These are phyloP conservation scores for Gentiana dahurica DNA, from an alignment of 257 asterid genomes.

Conservation along the genomic window DNA sequence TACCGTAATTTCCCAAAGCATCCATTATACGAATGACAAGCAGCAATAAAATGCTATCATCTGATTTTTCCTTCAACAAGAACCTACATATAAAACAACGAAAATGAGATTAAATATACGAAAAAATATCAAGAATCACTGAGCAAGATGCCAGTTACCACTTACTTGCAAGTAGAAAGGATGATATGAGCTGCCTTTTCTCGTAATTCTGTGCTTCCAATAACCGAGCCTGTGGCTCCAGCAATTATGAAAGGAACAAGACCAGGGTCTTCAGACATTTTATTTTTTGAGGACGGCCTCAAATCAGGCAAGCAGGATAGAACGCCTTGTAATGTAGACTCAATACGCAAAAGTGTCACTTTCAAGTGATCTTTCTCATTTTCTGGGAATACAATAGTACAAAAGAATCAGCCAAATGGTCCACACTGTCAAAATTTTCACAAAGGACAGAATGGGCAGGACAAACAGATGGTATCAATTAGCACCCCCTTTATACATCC, in stretches of 20 bases:
- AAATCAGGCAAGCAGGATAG: slow-evolving; percentile 97
- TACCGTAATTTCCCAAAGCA: too few species aligned
- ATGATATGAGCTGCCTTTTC: slow-evolving; percentile 77
- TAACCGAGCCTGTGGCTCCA: slow-evolving; percentile 88
- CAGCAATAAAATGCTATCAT: slow-evolving; percentile 88
- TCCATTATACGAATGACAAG: slow-evolving; percentile 89
- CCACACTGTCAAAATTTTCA: too few species aligned
- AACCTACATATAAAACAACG: slow-evolving; percentile 41
- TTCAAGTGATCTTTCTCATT: slow-evolving; percentile 95
- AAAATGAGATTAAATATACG: slow-evolving; percentile 17
- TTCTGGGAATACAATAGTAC: slow-evolving; percentile 47
- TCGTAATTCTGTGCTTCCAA: slow-evolving; percentile 82
- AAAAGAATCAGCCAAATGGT: slow-evolving; percentile 21
- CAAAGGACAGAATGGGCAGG: not conserved
- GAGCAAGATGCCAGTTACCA: not conserved
- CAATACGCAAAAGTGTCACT: slow-evolving; percentile 96
- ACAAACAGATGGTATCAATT: not conserved
- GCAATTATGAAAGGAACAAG: slow-evolving; percentile 62
- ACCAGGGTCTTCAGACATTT: slow-evolving; percentile 54
- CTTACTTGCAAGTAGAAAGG: slow-evolving; percentile 84
- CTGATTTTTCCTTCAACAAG: slow-evolving; percentile 87
- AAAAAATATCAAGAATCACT: slow-evolving; percentile 4
- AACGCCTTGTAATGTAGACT: slow-evolving; percentile 95
- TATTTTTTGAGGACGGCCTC: slow-evolving; percentile 64
- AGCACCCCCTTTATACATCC: too few species aligned